These are phyloP conservation scores for Vaccinium myrtillus DNA, from an alignment of 148 eudicot genomes.

Conservation along the genomic window DNA sequence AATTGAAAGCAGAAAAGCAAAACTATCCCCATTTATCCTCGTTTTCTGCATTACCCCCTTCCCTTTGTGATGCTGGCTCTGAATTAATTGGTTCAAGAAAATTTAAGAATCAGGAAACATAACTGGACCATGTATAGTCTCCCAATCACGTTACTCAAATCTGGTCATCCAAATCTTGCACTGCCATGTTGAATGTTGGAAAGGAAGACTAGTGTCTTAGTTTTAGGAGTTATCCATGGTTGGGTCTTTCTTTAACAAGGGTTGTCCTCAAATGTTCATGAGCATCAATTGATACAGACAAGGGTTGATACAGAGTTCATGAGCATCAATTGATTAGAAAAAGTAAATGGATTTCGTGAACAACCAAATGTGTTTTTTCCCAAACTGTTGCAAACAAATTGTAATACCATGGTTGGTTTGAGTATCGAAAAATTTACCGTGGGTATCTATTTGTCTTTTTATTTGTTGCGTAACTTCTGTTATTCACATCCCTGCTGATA, in stretches of 20 bases:
- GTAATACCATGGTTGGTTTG: neutral
- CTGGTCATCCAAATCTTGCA: neutral
- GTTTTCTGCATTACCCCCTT: neutral
- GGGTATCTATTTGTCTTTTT: too few relatives aligned
- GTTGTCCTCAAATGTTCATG: neutral
- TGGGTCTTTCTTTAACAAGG: neutral
- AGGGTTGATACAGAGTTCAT: slow-evolving; percentile 1
- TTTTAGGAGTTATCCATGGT: neutral
- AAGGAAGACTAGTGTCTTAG: neutral
- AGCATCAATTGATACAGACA: neutral
- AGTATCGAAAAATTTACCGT: neutral
- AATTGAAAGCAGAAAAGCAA: neutral
- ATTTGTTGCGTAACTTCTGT: neutral
- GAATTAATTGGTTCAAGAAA: neutral
- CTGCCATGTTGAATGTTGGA: neutral
- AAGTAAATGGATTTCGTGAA: neutral
- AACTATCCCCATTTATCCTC: neutral
- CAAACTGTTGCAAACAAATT: neutral
- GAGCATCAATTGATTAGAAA: neutral
- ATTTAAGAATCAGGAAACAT: neutral
- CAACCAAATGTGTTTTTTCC: neutral
- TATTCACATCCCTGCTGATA: slow-evolving; percentile 9
- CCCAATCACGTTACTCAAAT: neutral
- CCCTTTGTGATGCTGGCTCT: too few relatives aligned
- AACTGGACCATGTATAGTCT: neutral